phyloP scores from a whole-genome alignment of 169 alveolate species.

The Eimeria tenella region DNA sequence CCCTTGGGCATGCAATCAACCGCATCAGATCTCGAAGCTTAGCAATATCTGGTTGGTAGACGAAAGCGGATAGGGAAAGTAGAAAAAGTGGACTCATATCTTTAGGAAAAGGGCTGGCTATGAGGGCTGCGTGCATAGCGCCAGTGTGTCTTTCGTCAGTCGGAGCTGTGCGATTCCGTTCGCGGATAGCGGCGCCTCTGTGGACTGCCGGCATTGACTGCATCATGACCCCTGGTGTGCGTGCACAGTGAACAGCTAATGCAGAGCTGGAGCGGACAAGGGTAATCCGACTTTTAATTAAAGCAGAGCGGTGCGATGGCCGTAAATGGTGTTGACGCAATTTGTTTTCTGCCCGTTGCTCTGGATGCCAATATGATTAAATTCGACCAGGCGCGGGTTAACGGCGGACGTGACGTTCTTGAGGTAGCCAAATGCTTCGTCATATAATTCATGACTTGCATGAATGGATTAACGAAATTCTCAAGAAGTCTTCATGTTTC shows the following conservation, averaged over 20 bases:
- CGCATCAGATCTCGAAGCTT: constrained; percentile 97
- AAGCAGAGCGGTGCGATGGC: constrained; percentile 87
- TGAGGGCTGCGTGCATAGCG: constrained; percentile 88
- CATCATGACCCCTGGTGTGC: constrained; percentile 77
- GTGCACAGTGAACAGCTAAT: constrained; percentile 86
- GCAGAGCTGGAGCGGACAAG: constrained; percentile 96
- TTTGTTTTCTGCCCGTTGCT: constrained; percentile 97
- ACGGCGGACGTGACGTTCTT: constrained; percentile 88
- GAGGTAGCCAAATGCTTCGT: constrained; percentile 95
- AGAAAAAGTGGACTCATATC: constrained; percentile 95
- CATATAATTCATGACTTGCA: constrained; percentile 94
- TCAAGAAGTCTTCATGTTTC: constrained; percentile 70
- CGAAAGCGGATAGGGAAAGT: constrained; percentile 94
- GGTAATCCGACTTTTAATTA: constrained; percentile 94
- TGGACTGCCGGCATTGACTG: constrained; percentile 84
- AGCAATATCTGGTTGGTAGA: constrained; percentile 96
- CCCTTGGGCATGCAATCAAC: constrained; percentile 95
- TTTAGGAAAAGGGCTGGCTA: constrained; percentile 96
- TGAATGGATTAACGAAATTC: constrained; percentile 94
- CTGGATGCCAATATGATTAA: constrained; percentile 81
- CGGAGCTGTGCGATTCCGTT: constrained; percentile 22
- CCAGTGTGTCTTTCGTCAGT: constrained; percentile 43
- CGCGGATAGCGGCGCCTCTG: constrained; percentile 81
- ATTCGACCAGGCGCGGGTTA: constrained; percentile 44
- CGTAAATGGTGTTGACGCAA: constrained; percentile 93